Conservation (phyloP, 305 asterid species). For the Salvia sclarea region DNA sequence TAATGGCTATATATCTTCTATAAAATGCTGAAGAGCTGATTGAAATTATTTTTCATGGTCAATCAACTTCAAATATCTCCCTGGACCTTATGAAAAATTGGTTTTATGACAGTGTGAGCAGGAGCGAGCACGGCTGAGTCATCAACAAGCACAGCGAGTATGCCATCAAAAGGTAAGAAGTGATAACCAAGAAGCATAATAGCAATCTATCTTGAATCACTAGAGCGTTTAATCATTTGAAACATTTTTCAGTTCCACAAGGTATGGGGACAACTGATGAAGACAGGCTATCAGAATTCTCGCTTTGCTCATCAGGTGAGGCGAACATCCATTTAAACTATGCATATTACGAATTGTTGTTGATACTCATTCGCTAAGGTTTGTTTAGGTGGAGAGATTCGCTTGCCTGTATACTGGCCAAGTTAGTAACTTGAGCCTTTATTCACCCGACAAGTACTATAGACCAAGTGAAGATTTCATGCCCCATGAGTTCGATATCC, state of each 20-base stretch:
- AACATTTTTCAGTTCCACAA: constrained; percentile 75
- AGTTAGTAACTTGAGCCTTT: constrained; percentile 77
- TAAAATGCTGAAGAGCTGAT: constrained; percentile 15
- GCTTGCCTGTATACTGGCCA: constrained; percentile 95
- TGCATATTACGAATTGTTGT: neutral
- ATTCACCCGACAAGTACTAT: constrained; percentile 91
- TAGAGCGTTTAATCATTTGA: neutral
- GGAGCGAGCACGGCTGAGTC: constrained; percentile 62
- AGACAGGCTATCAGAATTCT: constrained; percentile 96
- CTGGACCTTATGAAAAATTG: neutral
- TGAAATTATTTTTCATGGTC: neutral
- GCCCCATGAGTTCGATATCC: constrained; percentile 90
- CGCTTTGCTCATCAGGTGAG: constrained; percentile 98
- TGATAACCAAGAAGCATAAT: constrained; percentile 10
- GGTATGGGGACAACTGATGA: constrained; percentile 99
- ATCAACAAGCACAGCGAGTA: constrained; percentile 76
- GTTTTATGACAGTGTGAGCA: constrained; percentile 52
- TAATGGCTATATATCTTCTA: neutral
- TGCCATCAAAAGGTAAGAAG: constrained; percentile 71
- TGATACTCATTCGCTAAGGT: neutral
- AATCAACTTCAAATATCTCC: neutral
- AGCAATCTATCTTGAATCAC: neutral
- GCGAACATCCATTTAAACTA: neutral
- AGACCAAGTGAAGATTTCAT: constrained; percentile 92
- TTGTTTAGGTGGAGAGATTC: constrained; percentile 84